Conservation (phyloP, 2,329 filamentous ascomycete species). For the Fonsecaea pedrosoi region DNA sequence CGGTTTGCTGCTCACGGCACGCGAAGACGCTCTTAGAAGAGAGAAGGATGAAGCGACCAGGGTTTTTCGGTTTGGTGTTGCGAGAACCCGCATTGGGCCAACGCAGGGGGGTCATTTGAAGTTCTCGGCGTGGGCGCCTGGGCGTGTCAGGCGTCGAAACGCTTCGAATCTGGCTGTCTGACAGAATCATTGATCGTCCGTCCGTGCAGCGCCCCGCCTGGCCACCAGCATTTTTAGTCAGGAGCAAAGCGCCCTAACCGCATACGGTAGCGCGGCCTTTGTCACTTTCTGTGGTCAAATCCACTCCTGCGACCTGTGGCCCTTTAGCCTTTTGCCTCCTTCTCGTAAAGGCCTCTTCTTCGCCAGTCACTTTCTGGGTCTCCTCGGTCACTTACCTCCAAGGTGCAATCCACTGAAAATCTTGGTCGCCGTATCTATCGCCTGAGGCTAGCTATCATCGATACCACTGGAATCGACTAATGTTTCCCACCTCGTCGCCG, state of each 20-base stretch:
- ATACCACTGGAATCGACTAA: neutral
- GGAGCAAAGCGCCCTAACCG: slow-evolving; percentile 12
- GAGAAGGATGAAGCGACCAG: slow-evolving; percentile 12
- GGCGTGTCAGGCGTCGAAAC: neutral
- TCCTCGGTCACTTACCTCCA: slow-evolving; percentile 9
- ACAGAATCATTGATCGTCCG: neutral
- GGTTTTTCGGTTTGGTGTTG: slow-evolving; percentile 1
- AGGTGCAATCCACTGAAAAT: slow-evolving; percentile 1
- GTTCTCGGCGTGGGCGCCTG: neutral
- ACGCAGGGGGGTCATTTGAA: slow-evolving; percentile 4
- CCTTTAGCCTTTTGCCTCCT: slow-evolving; percentile 3
- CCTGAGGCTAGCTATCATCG: neutral
- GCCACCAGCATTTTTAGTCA: slow-evolving; percentile 20
- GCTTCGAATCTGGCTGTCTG: neutral
- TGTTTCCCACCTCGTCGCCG: slow-evolving; percentile 6
- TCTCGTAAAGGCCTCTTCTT: slow-evolving; percentile 4
- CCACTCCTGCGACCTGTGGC: slow-evolving; percentile 8
- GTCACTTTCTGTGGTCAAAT: slow-evolving; percentile 8
- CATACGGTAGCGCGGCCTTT: neutral
- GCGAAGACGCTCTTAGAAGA: neutral
- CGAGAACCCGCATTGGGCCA: slow-evolving; percentile 2
- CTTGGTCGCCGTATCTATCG: neutral
- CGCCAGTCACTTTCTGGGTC: slow-evolving; percentile 1
- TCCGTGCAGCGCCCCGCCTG: slow-evolving; percentile 1
- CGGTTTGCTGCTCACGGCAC: slow-evolving; percentile 16